These are phyloP conservation scores for Filobasidium floriforme DNA, from an alignment of 768 basidiomycete genomes.

Conservation along the genomic window DNA sequence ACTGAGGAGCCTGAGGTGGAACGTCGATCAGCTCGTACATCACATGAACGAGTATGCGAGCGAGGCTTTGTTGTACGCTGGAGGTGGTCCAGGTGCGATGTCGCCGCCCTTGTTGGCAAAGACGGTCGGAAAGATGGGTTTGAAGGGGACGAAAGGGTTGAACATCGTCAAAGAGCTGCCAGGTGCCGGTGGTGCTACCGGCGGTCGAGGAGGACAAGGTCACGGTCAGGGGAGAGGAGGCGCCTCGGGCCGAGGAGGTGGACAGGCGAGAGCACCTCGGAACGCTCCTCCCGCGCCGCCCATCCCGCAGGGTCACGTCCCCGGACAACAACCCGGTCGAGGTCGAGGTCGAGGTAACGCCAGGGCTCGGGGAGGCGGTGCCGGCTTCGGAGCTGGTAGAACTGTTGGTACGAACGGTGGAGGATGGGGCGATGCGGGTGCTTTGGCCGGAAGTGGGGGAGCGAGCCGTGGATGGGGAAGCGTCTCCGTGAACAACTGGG, in stretches of 20 bases:
- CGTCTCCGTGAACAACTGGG: too few species aligned
- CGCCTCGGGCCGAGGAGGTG: too few species aligned
- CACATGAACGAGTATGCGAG: conserved; percentile 45
- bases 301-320: too few species aligned
- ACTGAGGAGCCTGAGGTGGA: conserved; percentile 47
- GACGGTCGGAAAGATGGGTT: conserved; percentile 53
- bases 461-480: background rate
- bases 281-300: too few species aligned
- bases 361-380: too few species aligned
- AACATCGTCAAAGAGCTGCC: conserved; percentile 35
- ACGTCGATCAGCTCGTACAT: conserved; percentile 47
- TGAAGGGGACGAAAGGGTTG: conserved; percentile 45
- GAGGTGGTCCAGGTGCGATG: conserved; percentile 28
- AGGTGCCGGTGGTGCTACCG: conserved; percentile 17
- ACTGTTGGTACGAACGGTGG: too few species aligned
- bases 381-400: too few species aligned
- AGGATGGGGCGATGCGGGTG: background rate
- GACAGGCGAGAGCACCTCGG: too few species aligned
- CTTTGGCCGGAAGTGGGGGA: background rate
- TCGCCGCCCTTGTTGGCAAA: conserved; percentile 48
- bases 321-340: too few species aligned
- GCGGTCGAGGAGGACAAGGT: background rate
- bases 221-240: too few species aligned
- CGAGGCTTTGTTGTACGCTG: conserved; percentile 29
- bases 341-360: too few species aligned